Percentiles rank a stretch among this genome's conserved stretches.
These are phyloP conservation scores for Ephemerocybe angulata DNA, from an alignment of 768 basidiomycete species.

Conservation along the genomic window DNA sequence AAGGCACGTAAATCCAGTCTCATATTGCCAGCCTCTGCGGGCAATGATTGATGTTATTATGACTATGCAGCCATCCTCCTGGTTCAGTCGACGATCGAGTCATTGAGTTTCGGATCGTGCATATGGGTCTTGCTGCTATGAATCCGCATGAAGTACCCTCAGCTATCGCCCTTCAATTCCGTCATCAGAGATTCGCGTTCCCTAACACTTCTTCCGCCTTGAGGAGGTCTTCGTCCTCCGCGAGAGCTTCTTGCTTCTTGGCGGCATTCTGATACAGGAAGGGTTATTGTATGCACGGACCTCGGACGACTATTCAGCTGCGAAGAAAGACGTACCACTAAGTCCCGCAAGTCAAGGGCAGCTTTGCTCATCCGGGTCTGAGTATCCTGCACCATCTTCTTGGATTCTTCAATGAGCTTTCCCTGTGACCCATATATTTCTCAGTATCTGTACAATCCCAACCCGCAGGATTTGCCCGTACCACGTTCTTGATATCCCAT, in stretches of 20 bases:
- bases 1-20: conserved; percentile 3
- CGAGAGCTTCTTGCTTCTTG: conserved; percentile 40
- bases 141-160: neutral
- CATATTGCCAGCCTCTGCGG: neutral
- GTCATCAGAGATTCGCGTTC: conserved; percentile 44
- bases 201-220: conserved; percentile 60
- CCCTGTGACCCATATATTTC: conserved; percentile 41
- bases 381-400: conserved; percentile 77
- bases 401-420: conserved; percentile 69
- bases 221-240: conserved; percentile 41
- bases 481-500: conserved; percentile 76
- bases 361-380: conserved; percentile 57
- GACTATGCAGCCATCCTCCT: neutral
- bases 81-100: neutral
- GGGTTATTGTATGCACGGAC: conserved; percentile 15
- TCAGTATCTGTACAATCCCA: neutral
- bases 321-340: conserved; percentile 59
- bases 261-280: conserved; percentile 33
- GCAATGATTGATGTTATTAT: conserved; percentile 3
- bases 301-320: neutral
- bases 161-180: neutral
- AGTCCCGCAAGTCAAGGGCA: conserved; percentile 56
- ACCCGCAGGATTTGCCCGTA: conserved; percentile 23
- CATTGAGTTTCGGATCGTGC: neutral
- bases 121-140: too few relatives aligned